These are phyloP conservation scores for Golubevia sp. DNA, from an alignment of 1,284 basidiomycete genomes.

Conservation along the genomic window DNA sequence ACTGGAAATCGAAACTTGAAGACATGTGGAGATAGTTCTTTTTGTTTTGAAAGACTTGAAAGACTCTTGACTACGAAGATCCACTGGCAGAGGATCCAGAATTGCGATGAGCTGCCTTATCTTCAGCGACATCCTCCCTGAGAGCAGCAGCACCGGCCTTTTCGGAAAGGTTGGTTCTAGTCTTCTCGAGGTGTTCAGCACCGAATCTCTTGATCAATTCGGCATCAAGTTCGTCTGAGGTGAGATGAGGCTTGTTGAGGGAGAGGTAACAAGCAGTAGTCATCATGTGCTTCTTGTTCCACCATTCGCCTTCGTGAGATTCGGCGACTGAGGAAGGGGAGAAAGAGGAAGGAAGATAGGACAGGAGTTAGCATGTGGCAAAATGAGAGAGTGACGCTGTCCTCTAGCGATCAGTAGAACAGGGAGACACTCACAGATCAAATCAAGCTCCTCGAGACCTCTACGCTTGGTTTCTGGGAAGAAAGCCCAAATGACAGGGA, in stretches of 20 bases:
- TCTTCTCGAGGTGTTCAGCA: background rate
- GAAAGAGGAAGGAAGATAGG: background rate
- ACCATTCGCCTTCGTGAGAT: conserved; percentile 26
- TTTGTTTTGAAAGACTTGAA: too few relatives aligned
- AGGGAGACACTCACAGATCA: conserved; percentile 6
- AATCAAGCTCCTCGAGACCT: conserved; percentile 31
- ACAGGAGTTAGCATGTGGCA: too few relatives aligned
- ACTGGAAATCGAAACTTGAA: too few relatives aligned
- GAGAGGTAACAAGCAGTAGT: conserved; percentile 34
- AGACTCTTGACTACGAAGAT: too few relatives aligned
- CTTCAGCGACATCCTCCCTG: background rate
- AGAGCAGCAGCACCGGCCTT: background rate
- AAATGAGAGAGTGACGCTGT: conserved; percentile 62
- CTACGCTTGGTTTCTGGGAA: conserved; percentile 41
- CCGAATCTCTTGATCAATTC: conserved; percentile 21
- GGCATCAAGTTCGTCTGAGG: conserved; percentile 33
- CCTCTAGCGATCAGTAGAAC: conserved; percentile 61
- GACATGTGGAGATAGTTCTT: too few relatives aligned
- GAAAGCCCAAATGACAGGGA: conserved; percentile 38
- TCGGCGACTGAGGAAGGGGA: conserved; percentile 12
- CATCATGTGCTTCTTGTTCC: conserved; percentile 27
- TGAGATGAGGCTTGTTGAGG: conserved; percentile 22
- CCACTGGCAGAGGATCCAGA: background rate
- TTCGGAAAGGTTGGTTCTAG: background rate
- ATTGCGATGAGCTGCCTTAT: background rate